A percentile compares a stretch with the other conserved stretches of the same genome.
These are phyloP conservation scores for Syzygium syzygioides DNA, from an alignment of 441 rosid genomes.

Conservation along the genomic window DNA sequence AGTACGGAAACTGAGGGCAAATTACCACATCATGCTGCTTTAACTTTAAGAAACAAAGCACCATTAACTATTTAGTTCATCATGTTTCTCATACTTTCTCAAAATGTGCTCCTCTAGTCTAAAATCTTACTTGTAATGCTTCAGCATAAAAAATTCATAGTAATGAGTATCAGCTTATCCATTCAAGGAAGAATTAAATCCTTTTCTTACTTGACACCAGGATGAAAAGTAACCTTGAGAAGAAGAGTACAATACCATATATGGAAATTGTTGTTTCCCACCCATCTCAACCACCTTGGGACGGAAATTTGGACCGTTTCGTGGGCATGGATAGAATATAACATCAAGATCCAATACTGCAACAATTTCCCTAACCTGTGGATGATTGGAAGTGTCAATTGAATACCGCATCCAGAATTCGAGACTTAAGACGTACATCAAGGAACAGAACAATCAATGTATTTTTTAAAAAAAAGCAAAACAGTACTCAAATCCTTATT, in stretches of 20 bases:
- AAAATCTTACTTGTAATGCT: not conserved
- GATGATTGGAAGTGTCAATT: conserved; percentile 12
- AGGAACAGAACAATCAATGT: not conserved
- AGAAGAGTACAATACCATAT: conserved; percentile 55
- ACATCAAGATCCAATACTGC: conserved; percentile 85
- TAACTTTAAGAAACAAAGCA: not conserved
- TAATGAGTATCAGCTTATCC: not conserved
- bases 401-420: not conserved
- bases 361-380: conserved; percentile 92
- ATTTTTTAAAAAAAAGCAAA: not conserved
- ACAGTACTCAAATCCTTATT: not conserved
- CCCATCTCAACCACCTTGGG: conserved; percentile 78
- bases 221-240: not conserved
- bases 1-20: not conserved
- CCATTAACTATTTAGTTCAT: not conserved
- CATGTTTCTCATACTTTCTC: not conserved
- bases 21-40: not conserved
- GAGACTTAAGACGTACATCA: not conserved
- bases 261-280: conserved; percentile 84
- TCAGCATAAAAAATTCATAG: not conserved
- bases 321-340: conserved; percentile 87
- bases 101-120: not conserved
- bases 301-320: conserved; percentile 82
- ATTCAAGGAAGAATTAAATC: not conserved
- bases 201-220: not conserved